Conservation (phyloP, 1,139 yeast genomes). For the Tardiomyces digboiensis region DNA sequence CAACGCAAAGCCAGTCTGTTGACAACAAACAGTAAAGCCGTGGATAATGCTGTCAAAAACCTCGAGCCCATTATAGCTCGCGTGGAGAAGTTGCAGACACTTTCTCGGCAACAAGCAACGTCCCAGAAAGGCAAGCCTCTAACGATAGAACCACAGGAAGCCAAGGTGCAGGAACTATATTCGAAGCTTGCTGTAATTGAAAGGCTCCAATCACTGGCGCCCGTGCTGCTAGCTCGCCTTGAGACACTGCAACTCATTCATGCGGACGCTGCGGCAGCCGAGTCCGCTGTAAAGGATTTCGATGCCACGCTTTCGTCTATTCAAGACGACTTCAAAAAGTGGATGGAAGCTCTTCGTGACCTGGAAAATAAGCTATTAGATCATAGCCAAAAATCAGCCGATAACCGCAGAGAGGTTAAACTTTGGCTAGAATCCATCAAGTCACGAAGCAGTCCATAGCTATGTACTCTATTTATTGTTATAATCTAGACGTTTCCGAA, state of each 20-base stretch:
- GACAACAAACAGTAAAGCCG: neutral
- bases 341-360: conserved; percentile 25
- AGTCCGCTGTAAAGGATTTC: conserved; percentile 39
- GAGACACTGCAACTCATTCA: conserved; percentile 39
- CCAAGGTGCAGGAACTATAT: neutral
- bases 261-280: conserved; percentile 42
- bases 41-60: neutral
- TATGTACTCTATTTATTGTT: no score
- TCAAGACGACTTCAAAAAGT: conserved; percentile 30
- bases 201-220: neutral
- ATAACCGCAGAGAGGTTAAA: conserved; percentile 24
- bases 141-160: neutral
- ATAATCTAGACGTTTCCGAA: no score
- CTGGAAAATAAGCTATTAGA: conserved; percentile 24
- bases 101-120: neutral
- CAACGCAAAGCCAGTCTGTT: neutral
- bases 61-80: conserved; percentile 2
- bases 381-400: conserved; percentile 14
- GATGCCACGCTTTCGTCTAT: conserved; percentile 43
- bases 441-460: neutral
- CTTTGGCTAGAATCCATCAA: neutral
- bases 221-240: conserved; percentile 25
- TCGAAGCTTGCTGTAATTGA: neutral
- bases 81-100: conserved; percentile 3
- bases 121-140: neutral